A percentile compares a stretch with the other conserved stretches of the same genome.
phyloP scores from a whole-genome alignment of 306 rosid species.

The Echinosophora koreensis region DNA sequence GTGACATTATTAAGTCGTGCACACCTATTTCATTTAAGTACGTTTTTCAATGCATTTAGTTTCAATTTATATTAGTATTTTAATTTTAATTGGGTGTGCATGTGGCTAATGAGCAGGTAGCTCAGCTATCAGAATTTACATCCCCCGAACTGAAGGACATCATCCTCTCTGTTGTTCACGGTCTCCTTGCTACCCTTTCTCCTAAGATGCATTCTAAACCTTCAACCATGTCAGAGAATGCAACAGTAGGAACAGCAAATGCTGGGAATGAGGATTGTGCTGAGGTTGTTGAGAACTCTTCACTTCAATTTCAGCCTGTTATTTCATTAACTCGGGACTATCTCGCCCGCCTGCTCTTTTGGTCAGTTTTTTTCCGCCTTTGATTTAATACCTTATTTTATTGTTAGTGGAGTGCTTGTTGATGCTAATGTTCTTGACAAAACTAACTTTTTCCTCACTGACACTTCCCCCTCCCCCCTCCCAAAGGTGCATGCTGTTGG shows the following conservation, averaged over 20 bases:
- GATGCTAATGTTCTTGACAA: conserved; percentile 26
- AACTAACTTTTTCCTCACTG: conserved; percentile 39
- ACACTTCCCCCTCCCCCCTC: background rate
- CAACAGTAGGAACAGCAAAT: conserved; percentile 60
- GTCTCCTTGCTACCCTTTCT: conserved; percentile 95
- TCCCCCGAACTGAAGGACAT: conserved; percentile 82
- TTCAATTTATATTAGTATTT: conserved; percentile 29
- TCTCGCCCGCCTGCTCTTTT: conserved; percentile 91
- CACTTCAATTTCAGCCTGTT: conserved; percentile 83
- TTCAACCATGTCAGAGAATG: conserved; percentile 68
- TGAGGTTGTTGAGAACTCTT: conserved; percentile 84
- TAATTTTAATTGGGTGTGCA: conserved; percentile 14
- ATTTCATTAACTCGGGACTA: conserved; percentile 83
- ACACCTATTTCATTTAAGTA: conserved; percentile 10
- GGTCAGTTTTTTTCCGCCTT: conserved; percentile 62
- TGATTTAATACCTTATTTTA: conserved; percentile 23
- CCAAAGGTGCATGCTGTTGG: conserved; percentile 90
- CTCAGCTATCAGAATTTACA: conserved; percentile 89
- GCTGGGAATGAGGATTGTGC: conserved; percentile 76
- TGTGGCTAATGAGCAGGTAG: conserved; percentile 67
- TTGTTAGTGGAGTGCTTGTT: conserved; percentile 25
- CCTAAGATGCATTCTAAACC: conserved; percentile 90
- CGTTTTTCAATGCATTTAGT: background rate
- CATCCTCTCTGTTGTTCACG: conserved; percentile 86
- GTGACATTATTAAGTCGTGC: conserved; percentile 24